These are phyloP conservation scores for Oryza longistaminata DNA, from an alignment of 176 grass and related monocot species.

Conservation along the genomic window DNA sequence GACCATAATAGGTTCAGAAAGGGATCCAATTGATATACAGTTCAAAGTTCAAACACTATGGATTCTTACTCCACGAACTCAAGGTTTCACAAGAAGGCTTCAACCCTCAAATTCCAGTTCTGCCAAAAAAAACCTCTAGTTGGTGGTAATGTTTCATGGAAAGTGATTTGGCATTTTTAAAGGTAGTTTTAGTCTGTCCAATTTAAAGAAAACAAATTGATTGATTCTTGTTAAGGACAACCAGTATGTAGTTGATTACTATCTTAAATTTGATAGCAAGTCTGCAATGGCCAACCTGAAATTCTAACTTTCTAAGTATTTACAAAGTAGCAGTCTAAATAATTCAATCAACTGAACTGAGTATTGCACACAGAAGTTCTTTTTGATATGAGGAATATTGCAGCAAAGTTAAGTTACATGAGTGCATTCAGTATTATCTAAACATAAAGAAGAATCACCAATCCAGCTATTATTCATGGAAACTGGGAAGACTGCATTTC, in stretches of 20 bases:
- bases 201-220: too few relatives aligned
- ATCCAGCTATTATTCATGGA: background rate
- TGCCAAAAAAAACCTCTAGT: too few relatives aligned
- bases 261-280: background rate
- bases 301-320: background rate
- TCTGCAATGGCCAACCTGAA: background rate
- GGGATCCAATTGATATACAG: too few relatives aligned
- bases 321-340: background rate
- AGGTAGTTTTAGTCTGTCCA: background rate
- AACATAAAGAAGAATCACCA: background rate
- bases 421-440: background rate
- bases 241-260: too few relatives aligned
- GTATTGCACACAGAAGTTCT: background rate
- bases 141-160: background rate
- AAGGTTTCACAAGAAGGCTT: too few relatives aligned
- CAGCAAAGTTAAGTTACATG: background rate
- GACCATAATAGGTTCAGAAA: too few relatives aligned
- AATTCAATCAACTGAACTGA: background rate
- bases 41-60: too few relatives aligned
- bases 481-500: background rate
- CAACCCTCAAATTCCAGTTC: background rate
- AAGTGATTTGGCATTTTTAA: background rate
- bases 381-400: background rate
- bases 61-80: too few relatives aligned
- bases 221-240: too few relatives aligned